Conservation (phyloP, 2,329 filamentous ascomycete genomes). For the Aspergillus pseudonomiae region DNA sequence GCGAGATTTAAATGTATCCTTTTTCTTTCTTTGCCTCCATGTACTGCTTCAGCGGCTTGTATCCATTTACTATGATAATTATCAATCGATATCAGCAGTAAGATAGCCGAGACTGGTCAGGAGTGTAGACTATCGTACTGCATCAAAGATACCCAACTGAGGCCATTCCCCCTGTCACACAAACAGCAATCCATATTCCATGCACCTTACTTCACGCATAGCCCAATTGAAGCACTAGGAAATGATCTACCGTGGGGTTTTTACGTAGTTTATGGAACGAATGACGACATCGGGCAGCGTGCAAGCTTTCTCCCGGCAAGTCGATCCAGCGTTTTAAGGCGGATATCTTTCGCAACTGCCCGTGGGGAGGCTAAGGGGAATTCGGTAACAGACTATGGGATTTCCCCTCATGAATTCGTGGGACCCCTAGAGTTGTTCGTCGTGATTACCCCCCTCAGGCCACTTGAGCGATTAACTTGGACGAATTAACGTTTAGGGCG, state of each 20-base stretch:
- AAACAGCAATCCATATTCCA: no score
- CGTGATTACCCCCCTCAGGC: not conserved
- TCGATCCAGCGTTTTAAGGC: not conserved
- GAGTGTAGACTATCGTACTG: not conserved
- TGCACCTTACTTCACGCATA: no score
- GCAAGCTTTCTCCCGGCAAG: not conserved
- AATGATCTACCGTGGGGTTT: not conserved
- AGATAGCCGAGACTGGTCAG: not conserved
- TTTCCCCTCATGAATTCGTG: not conserved
- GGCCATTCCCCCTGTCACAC: no score
- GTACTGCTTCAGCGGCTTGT: not conserved
- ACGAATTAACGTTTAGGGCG: not conserved
- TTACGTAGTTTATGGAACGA: not conserved
- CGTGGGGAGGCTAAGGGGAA: no score
- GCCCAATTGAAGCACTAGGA: no score
- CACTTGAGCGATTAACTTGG: conserved; percentile 3
- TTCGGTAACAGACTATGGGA: not conserved
- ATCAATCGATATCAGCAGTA: not conserved
- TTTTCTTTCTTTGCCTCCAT: not conserved
- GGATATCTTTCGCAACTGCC: not conserved
- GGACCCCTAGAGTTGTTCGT: not conserved
- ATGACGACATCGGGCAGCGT: not conserved
- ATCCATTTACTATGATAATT: not conserved
- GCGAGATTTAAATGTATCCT: not conserved
- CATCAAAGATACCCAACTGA: not conserved